A percentile compares a stretch with the other conserved stretches of the same genome.
These are phyloP conservation scores for Podila minutissima DNA, from an alignment of 192 early-diverging fungal genomes.

Conservation along the genomic window DNA sequence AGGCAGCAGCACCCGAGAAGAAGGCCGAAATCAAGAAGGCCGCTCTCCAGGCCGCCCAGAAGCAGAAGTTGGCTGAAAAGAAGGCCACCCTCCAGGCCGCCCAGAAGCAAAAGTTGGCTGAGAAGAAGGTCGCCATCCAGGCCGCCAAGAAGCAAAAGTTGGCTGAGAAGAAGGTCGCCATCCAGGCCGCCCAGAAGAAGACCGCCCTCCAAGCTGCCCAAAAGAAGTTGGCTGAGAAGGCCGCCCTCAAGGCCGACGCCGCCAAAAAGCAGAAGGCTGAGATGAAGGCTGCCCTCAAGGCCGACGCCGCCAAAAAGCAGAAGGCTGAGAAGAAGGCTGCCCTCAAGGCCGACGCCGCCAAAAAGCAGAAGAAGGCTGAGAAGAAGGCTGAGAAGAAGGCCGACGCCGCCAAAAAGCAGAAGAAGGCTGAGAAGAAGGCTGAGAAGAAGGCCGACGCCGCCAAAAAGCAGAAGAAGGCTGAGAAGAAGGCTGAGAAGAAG, in stretches of 20 bases:
- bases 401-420: background rate
- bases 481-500: constrained; percentile 1
- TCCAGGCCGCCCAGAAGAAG: background rate
- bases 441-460: background rate
- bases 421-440: background rate
- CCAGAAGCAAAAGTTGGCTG: constrained; percentile 4
- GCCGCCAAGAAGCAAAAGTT: background rate
- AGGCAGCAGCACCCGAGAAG: background rate
- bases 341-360: background rate
- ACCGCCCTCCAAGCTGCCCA: background rate
- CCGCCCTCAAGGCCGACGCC: background rate
- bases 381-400: background rate
- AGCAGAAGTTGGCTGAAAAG: background rate
- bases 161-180: background rate
- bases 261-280: background rate
- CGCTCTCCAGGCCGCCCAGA: constrained; percentile 4
- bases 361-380: background rate
- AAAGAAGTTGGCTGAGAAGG: constrained; percentile 6
- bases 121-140: background rate
- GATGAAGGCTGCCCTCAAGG: background rate
- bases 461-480: background rate
- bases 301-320: constrained; percentile 1
- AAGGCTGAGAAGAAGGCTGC: background rate
- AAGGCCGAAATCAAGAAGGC: background rate
- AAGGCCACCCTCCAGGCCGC: constrained; percentile 2